Base-by-base conservation (phyloP, 352 stramenopile species). In the Phytophthora palmivora region DNA sequence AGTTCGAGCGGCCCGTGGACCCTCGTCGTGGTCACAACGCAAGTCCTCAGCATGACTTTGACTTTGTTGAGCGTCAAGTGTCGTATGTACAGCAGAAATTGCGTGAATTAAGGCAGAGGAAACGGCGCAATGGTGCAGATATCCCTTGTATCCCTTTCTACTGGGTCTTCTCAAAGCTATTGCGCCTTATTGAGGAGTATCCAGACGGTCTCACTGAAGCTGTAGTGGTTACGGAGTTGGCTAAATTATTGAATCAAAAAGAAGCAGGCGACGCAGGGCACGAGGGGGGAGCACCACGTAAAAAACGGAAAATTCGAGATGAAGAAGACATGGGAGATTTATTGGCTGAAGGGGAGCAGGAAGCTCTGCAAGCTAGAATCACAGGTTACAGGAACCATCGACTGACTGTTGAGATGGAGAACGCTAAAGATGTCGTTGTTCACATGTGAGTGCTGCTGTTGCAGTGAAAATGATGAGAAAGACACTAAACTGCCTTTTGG, bases 121-220 rank as follows among this genome's bases (percentile, higher is more conserved):
- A 86, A 56, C 54, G 76, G 26, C 60, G 36, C 12, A 38, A 32
- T 12, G 37, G 37, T 18, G 46, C 16, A 16, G 47, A 79, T 4
- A 28, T 49, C 6, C 48, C 67, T 3, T 18, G 16, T 11, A 50
- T 88, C 7, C 74, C 82, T 4, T 91, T 80, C 21, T 70, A 69
- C 30, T 91, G 82, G 82, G 76, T 88, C 21, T 61, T 88, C 33
- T 76, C 79, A 19, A 80, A 80, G 61, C 52, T 87, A 6, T 45
- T 93, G 45, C 71, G 67, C 0, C 46, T 93, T 10, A 52, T 88
- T 14, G 76, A 84, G 47, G 78, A 81, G 49, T 91, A 91, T 56
- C 84, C 84, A 1, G 79, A 88, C 58, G 84, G 84, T 15, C 47
- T 93, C 6, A 91, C 84, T 0, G 74, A 89, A 37, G 79, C 78